These are phyloP conservation scores for Emmonsiellopsis sp. DNA, from an alignment of 2,329 filamentous ascomycete genomes.

Conservation along the genomic window DNA sequence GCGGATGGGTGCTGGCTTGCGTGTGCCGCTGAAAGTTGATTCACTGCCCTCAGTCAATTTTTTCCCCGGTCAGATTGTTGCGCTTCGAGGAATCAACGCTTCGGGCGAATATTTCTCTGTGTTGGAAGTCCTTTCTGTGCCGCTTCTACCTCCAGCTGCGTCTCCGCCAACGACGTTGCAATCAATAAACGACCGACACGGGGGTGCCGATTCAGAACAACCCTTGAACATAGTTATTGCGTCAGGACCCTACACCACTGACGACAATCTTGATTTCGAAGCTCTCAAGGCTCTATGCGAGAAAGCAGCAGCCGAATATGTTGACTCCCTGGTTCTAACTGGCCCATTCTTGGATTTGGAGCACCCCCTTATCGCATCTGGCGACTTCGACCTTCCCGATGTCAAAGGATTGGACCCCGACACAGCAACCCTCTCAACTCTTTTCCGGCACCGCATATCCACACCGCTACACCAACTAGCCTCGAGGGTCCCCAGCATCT, in stretches of 20 bases:
- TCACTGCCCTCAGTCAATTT: constrained; percentile 64
- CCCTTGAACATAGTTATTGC: constrained; percentile 72
- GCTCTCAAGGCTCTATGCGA: constrained; percentile 73
- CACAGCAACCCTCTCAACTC: constrained; percentile 66
- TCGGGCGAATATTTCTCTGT: constrained; percentile 77
- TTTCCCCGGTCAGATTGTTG: constrained; percentile 92
- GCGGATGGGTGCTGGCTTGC: constrained; percentile 69
- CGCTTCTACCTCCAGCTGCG: constrained; percentile 64
- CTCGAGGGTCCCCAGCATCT: constrained; percentile 63
- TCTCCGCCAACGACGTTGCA: constrained; percentile 59
- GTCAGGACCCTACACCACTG: constrained; percentile 82
- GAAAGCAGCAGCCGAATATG: constrained; percentile 63
- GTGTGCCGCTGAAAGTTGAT: constrained; percentile 71
- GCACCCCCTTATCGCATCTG: constrained; percentile 74
- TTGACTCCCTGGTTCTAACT: constrained; percentile 68
- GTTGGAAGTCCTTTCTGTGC: constrained; percentile 64
- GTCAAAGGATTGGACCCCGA: constrained; percentile 63
- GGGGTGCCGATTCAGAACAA: constrained; percentile 51
- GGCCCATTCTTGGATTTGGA: constrained; percentile 90
- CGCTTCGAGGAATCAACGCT: constrained; percentile 75
- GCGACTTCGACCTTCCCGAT: constrained; percentile 68
- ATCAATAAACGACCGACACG: constrained; percentile 59
- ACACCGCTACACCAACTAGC: constrained; percentile 62
- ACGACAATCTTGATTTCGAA: constrained; percentile 86
- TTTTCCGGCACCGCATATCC: constrained; percentile 75